Evolutionary conservation across 2,329 filamentous ascomycete species (phyloP).

Genomic region (Fusarium luffae): DNA sequence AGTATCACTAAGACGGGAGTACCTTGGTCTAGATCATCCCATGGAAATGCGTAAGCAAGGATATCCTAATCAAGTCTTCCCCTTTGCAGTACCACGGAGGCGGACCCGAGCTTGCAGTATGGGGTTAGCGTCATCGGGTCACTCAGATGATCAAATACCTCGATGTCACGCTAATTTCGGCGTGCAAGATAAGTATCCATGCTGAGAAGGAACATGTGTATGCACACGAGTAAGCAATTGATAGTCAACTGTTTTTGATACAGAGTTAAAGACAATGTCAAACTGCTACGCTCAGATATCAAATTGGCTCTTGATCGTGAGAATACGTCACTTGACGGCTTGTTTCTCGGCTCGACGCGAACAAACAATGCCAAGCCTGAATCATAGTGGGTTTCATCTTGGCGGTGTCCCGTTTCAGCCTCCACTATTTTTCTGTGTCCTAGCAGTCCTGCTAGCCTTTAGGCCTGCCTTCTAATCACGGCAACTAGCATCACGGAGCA

Average conservation of each 20-base stretch:
- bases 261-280: background rate
- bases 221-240: background rate
- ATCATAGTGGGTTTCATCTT: conserved; percentile 29
- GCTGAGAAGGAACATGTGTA: background rate
- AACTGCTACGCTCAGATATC: background rate
- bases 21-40: conserved; percentile 16
- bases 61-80: conserved; percentile 3
- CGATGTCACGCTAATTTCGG: conserved; percentile 5
- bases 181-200: background rate
- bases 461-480: background rate
- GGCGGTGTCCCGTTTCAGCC: conserved; percentile 19
- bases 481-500: background rate
- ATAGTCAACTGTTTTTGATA: no score
- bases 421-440: background rate
- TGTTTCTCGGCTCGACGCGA: conserved; percentile 21
- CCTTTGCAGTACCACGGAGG: conserved; percentile 22
- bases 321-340: background rate
- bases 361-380: conserved; percentile 19
- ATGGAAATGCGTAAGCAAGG: conserved; percentile 9
- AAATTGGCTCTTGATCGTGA: background rate
- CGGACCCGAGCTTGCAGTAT: conserved; percentile 15
- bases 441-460: background rate
- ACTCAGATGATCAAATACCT: conserved; percentile 10
- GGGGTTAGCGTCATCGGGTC: conserved; percentile 13
- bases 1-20: background rate